Percentiles rank a stretch among this genome's conserved stretches.
Conservation (phyloP, 2,329 filamentous ascomycete genomes). For the Xylariaceae sp. region DNA sequence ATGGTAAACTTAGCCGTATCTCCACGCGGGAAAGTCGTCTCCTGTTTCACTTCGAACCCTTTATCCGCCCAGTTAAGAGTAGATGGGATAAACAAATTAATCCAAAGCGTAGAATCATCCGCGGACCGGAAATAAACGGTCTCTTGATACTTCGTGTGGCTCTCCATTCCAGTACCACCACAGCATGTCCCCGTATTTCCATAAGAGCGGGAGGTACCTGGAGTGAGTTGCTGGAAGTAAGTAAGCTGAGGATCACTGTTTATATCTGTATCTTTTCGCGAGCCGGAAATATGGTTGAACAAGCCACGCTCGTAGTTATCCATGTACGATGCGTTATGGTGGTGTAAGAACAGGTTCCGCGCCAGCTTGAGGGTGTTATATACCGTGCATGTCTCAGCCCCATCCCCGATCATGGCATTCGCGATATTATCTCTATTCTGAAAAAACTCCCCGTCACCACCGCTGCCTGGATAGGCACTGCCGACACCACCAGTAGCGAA, state of each 20-base stretch:
- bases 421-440: conserved; percentile 33
- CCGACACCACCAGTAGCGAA: conserved; percentile 30
- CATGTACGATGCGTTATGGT: conserved; percentile 32
- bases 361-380: conserved; percentile 33
- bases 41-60: conserved; percentile 27
- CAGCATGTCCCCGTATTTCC: conserved; percentile 33
- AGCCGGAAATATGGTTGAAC: conserved; percentile 32
- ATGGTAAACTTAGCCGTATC: conserved; percentile 27
- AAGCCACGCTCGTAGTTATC: conserved; percentile 32
- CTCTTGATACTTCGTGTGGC: conserved; percentile 34
- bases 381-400: conserved; percentile 32
- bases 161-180: conserved; percentile 32
- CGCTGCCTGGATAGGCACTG: conserved; percentile 30
- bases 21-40: conserved; percentile 29
- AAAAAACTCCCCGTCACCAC: conserved; percentile 31
- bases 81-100: conserved; percentile 32
- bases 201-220: conserved; percentile 26
- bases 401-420: conserved; percentile 26
- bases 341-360: conserved; percentile 31
- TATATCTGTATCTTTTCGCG: conserved; percentile 25
- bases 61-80: conserved; percentile 29
- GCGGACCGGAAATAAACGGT: conserved; percentile 32
- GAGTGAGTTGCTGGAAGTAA: conserved; percentile 31
- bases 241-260: conserved; percentile 27
- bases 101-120: conserved; percentile 30